phyloP scores from a whole-genome alignment of 2,329 filamentous ascomycete genomes.

The Leptographium radiaticola region DNA sequence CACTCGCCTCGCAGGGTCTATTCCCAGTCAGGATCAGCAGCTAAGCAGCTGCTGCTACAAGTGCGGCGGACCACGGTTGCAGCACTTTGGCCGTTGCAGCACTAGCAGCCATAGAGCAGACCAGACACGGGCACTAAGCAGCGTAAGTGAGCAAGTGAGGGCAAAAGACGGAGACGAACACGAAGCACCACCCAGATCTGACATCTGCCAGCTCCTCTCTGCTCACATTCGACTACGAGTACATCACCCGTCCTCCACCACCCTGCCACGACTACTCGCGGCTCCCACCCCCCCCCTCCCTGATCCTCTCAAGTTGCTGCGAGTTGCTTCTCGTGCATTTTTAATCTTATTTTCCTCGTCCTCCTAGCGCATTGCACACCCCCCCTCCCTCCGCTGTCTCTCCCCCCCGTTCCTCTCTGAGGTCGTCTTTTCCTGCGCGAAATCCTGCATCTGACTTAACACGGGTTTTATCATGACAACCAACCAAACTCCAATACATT shows the following conservation, averaged over 20 bases:
- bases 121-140: background rate
- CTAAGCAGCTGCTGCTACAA: constrained; percentile 1
- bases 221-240: background rate
- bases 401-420: background rate
- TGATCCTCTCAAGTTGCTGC: background rate
- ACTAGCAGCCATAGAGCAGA: constrained; percentile 1
- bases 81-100: background rate
- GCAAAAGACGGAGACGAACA: background rate
- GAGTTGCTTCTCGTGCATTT: background rate
- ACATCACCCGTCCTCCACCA: constrained; percentile 5
- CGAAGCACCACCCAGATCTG: constrained; percentile 4
- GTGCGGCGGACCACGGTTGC: background rate
- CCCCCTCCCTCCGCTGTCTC: constrained; percentile 1
- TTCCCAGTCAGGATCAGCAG: constrained; percentile 4
- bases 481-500: constrained; percentile 26
- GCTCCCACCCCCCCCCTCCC: background rate
- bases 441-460: constrained; percentile 15
- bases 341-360: background rate
- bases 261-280: background rate
- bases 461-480: constrained; percentile 32
- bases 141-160: background rate
- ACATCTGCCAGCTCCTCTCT: constrained; percentile 6
- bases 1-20: constrained; percentile 1
- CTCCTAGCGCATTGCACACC: constrained; percentile 1
- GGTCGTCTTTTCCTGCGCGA: constrained; percentile 8